Evolutionary conservation across 2,329 filamentous ascomycete species (phyloP), one percentile per base, ranked within the genome.

Genomic region (Aphanocladium album): DNA sequence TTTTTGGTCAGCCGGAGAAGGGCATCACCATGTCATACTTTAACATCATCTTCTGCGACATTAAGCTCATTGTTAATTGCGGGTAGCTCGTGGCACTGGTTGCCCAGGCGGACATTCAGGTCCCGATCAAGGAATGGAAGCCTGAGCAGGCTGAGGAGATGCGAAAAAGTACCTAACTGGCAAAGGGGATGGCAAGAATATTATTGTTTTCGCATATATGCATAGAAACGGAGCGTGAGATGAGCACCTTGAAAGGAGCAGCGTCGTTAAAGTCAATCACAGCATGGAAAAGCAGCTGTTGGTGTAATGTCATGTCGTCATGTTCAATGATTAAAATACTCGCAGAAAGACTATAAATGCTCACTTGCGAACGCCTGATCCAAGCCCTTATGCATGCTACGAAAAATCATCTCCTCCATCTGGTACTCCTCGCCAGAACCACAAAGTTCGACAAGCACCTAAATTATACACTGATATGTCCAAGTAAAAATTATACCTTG

Each of bases 401-500:
- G 23, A 52, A 45, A 43, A 45, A 39, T 23, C 37, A 17, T 45
- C 37, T 33, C 37, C 46, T 35, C 37, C 37, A n/a, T 16, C 19
- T 41, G 43, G 43, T 45, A 21, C 25, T 35, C 35, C 43, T 45
- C 35, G 46, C 43, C 30, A 30, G 39, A 57, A 27, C 43, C 19
- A 37, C 17, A 16, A 50, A n/a, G 45, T 41, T 23, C 35, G 30
- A 35, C 21, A 57, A 50, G 6, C 17, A 57, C 21, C 41, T 33
- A 45, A 35, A 57, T n/a, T 57, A 41, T 59, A 59, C 47, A 52
- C 35, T 35, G 27, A 5, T 39, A 27, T 39, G 19, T 27, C 54
- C 45, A 5, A 23, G 17, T 35, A 19, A 23, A 8, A 14, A 16
- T 50, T 50, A 57, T 57, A 57, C 55, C 46, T 86, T 87, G 1